Conservation (phyloP, 1,284 basidiomycete species). For the Ganoderma lucidum region DNA sequence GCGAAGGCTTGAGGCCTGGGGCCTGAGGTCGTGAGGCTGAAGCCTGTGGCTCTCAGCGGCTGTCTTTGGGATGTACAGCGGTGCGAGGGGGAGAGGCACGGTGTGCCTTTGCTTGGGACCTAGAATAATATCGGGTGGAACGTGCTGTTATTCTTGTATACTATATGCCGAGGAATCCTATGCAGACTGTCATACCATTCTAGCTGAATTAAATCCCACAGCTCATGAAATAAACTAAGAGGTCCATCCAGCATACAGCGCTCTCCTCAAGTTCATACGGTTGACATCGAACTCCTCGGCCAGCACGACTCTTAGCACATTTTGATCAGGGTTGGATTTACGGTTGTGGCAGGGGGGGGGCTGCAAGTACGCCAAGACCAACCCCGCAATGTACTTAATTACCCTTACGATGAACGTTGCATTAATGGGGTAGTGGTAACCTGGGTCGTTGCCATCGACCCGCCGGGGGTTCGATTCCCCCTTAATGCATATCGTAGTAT, state of each 20-base stretch:
- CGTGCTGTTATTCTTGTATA: neutral
- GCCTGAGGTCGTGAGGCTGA: neutral
- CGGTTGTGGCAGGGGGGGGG: too few relatives aligned
- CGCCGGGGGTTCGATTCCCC: slow-evolving; percentile 80
- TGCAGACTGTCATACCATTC: neutral
- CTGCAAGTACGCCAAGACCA: too few relatives aligned
- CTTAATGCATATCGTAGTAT: slow-evolving; percentile 33
- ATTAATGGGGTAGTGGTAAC: slow-evolving; percentile 44
- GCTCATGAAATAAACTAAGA: too few relatives aligned
- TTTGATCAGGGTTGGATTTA: too few relatives aligned
- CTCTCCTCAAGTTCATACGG: too few relatives aligned
- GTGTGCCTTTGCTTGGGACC: neutral
- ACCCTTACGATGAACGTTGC: too few relatives aligned
- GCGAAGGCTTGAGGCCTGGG: slow-evolving; percentile 26
- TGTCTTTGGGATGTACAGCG: neutral
- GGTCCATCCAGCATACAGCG: too few relatives aligned
- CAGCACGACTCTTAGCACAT: too few relatives aligned
- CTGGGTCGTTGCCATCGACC: slow-evolving; percentile 52
- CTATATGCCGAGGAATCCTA: neutral
- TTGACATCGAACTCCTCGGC: too few relatives aligned
- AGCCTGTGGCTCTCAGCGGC: neutral
- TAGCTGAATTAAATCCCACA: too few relatives aligned
- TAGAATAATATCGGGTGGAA: neutral
- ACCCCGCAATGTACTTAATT: too few relatives aligned
- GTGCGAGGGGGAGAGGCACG: too few relatives aligned